phyloP scores from a whole-genome alignment of 139 green algal genomes.

The Astrephomene gubernaculifera region DNA sequence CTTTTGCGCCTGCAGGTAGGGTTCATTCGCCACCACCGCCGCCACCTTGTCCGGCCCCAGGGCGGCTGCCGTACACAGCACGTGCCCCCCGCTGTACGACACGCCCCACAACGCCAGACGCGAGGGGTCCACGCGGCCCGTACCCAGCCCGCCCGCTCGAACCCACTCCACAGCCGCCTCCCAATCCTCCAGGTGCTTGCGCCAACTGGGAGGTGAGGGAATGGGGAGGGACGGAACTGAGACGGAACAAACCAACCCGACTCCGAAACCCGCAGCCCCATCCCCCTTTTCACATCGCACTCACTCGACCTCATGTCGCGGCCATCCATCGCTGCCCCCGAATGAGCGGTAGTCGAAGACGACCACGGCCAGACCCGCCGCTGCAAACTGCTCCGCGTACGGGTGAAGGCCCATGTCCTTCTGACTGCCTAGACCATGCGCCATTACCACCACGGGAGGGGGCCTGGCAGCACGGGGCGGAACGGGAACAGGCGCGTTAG shows the following conservation, averaged over 20 bases:
- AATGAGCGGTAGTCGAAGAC: conserved; percentile 65
- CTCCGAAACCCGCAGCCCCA: too few relatives aligned
- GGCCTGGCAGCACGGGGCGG: not conserved
- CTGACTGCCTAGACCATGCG: conserved; percentile 49
- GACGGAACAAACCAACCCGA: not conserved
- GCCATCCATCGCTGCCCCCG: conserved; percentile 56
- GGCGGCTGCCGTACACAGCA: conserved; percentile 28
- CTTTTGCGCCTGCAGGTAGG: conserved; percentile 37
- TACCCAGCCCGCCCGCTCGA: conserved; percentile 15
- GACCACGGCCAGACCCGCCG: conserved; percentile 56
- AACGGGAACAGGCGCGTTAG: not conserved
- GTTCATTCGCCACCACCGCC: conserved; percentile 49
- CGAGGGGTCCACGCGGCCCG: conserved; percentile 7
- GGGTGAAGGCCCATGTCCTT: conserved; percentile 63
- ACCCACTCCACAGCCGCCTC: conserved; percentile 54
- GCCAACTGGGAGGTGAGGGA: not conserved
- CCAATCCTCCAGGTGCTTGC: conserved; percentile 54
- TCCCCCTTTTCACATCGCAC: not conserved
- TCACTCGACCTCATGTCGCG: conserved; percentile 52
- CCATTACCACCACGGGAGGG: conserved; percentile 50
- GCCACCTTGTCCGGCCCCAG: conserved; percentile 16
- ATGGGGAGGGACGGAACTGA: not conserved
- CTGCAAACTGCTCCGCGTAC: conserved; percentile 53
- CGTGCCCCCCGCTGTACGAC: conserved; percentile 45
- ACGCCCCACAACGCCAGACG: conserved; percentile 52